Evolutionary conservation across 1,139 yeast genomes (phyloP).

Genomic region (Tardiomyces digboiensis): DNA sequence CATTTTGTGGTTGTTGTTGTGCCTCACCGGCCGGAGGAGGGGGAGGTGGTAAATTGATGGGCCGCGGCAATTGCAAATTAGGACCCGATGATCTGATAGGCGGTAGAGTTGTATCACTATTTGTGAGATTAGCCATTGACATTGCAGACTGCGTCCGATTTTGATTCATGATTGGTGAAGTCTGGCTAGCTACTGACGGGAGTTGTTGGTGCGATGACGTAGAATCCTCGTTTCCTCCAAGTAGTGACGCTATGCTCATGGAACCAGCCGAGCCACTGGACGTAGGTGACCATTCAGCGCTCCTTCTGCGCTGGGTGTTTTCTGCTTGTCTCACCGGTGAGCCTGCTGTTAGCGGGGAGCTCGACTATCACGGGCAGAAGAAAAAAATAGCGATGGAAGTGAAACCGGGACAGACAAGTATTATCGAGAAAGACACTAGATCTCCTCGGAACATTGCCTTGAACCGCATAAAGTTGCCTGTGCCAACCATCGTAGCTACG

Average conservation of each 20-base stretch:
- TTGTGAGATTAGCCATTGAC: neutral
- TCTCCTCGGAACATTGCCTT: no score
- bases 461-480: no score
- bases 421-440: no score
- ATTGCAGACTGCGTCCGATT: neutral
- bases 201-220: neutral
- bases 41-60: neutral
- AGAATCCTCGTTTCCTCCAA: neutral
- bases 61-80: neutral
- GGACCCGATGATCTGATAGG: neutral
- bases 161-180: neutral
- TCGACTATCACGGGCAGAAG: no score
- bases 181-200: neutral
- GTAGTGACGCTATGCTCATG: neutral
- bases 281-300: neutral
- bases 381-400: no score
- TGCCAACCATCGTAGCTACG: no score
- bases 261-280: neutral
- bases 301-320: neutral
- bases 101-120: neutral
- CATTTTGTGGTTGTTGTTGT: slow-evolving; percentile 1
- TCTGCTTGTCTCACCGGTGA: neutral
- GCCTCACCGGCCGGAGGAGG: slow-evolving; percentile 1
- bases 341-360: neutral
- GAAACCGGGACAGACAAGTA: no score